Evolutionary conservation across 225 moss, liverwort and hornwort genomes (phyloP).

Genomic region (Pseudisothecium myosuroides): DNA sequence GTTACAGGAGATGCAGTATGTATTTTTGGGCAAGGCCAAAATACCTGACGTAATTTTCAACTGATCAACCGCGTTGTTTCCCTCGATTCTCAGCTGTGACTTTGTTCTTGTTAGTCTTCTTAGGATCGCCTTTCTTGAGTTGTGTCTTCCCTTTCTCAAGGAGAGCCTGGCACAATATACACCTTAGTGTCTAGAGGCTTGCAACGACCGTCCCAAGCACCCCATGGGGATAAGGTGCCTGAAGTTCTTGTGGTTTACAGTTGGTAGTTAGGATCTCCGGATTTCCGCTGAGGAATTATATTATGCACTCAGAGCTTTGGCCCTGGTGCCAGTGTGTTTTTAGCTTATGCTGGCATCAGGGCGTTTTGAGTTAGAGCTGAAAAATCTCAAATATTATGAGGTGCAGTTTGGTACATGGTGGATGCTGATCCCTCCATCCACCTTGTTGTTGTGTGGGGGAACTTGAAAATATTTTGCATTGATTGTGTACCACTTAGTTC

Average conservation of each 20-base stretch:
- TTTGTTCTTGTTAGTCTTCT: neutral
- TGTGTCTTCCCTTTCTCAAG: neutral
- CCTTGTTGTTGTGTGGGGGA: neutral
- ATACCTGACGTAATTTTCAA: slow-evolving; percentile 64
- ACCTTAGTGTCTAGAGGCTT: neutral
- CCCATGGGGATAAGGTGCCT: neutral
- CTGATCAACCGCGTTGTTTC: slow-evolving; percentile 2
- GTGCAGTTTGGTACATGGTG: neutral
- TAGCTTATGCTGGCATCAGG: neutral
- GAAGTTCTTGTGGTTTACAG: neutral
- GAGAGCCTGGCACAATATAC: neutral
- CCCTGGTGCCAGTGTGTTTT: neutral
- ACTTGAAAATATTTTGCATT: neutral
- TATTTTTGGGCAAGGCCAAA: slow-evolving; percentile 38
- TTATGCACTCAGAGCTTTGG: neutral
- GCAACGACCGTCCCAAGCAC: neutral
- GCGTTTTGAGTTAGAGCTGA: neutral
- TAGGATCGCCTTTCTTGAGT: neutral
- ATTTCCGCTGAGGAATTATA: neutral
- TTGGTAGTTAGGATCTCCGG: neutral
- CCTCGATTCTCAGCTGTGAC: neutral
- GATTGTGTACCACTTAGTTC: neutral
- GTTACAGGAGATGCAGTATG: slow-evolving; percentile 86
- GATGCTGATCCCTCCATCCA: neutral
- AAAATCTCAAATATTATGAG: neutral